Evolutionary conservation across 805 yeast genomes (phyloP).

Genomic region (Yarrowia porcina): DNA sequence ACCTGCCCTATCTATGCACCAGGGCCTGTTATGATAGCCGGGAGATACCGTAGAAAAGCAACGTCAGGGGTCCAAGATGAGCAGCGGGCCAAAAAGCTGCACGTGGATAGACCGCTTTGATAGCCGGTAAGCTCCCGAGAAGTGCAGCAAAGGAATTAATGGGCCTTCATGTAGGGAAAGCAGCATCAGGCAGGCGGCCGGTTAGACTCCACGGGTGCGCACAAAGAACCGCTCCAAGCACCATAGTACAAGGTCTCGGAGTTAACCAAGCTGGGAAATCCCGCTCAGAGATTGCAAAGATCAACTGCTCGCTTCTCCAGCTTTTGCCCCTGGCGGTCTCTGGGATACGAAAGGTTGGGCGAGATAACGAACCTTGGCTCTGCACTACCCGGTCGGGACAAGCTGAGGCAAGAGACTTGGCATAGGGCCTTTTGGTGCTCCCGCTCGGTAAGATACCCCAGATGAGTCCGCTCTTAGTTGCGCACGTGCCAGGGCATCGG

Average conservation of each 20-base stretch:
- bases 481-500: background rate
- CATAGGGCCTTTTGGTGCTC: background rate
- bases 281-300: background rate
- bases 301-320: background rate
- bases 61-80: too few species aligned
- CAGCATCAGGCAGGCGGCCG: background rate
- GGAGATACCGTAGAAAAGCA: background rate
- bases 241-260: background rate
- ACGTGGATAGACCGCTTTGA: constrained; percentile 4
- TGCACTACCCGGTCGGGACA: background rate
- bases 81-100: background rate
- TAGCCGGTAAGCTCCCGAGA: constrained; percentile 2
- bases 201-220: background rate
- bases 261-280: background rate
- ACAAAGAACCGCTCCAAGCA: background rate
- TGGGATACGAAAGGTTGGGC: background rate
- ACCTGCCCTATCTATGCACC: constrained; percentile 2
- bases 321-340: background rate
- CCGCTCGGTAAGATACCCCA: background rate
- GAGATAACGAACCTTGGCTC: constrained; percentile 1
- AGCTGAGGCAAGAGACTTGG: background rate
- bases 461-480: background rate
- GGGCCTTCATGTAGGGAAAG: background rate
- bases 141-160: background rate
- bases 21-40: background rate